Conservation (phyloP, 129 eudicot genomes). For the Logfia minima region DNA sequence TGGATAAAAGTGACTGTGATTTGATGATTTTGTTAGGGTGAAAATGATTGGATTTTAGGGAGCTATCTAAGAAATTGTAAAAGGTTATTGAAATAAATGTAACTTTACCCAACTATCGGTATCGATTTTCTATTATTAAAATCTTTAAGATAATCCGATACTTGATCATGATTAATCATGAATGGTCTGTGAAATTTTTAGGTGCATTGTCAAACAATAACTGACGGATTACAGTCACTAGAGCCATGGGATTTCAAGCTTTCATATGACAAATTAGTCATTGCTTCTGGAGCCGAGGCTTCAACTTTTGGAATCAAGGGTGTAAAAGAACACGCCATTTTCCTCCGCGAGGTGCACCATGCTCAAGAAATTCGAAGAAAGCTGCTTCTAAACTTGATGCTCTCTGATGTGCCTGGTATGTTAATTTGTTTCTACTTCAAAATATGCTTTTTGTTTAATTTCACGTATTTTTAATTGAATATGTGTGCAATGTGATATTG, state of each 20-base stretch:
- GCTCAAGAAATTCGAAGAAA: slow-evolving; percentile 95
- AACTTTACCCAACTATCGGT: background rate
- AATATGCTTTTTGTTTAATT: background rate
- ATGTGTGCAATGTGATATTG: background rate
- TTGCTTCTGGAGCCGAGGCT: slow-evolving; percentile 91
- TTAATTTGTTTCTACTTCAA: background rate
- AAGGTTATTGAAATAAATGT: background rate
- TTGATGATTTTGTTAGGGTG: background rate
- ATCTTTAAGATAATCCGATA: background rate
- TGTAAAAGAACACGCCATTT: slow-evolving; percentile 79
- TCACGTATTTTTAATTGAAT: background rate
- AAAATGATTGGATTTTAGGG: background rate
- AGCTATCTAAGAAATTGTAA: background rate
- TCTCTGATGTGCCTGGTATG: slow-evolving; percentile 90
- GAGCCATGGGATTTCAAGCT: slow-evolving; percentile 76
- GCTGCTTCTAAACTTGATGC: slow-evolving; percentile 82
- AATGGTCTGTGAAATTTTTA: slow-evolving; percentile 21
- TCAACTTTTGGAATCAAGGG: slow-evolving; percentile 93
- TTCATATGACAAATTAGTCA: slow-evolving; percentile 81
- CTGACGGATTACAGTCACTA: slow-evolving; percentile 59
- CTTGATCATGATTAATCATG: slow-evolving; percentile 1
- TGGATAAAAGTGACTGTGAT: no score
- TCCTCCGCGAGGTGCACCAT: slow-evolving; percentile 95
- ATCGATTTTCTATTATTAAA: background rate
- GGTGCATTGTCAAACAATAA: slow-evolving; percentile 74